phyloP scores from a whole-genome alignment of 2,329 filamentous ascomycete genomes.

The Cercospora sesami region DNA sequence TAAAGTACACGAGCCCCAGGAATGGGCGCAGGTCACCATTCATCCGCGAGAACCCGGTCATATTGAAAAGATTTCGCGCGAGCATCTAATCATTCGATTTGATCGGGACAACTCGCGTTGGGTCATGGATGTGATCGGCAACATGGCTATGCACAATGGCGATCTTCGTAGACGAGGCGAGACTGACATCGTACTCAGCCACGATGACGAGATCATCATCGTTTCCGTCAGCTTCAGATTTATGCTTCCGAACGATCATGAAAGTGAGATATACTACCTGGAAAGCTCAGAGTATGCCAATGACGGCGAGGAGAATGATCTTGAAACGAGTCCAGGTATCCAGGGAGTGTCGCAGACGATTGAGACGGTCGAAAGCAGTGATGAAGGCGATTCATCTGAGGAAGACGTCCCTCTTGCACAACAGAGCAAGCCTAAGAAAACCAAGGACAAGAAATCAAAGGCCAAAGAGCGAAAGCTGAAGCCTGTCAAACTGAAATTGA shows the following conservation, averaged over 20 bases:
- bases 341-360: slow-evolving; percentile 51
- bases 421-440: slow-evolving; percentile 14
- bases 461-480: slow-evolving; percentile 22
- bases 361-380: slow-evolving; percentile 51
- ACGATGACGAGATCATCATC: slow-evolving; percentile 69
- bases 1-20: slow-evolving; percentile 30
- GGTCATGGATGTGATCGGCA: slow-evolving; percentile 64
- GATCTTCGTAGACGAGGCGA: slow-evolving; percentile 48
- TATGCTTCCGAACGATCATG: slow-evolving; percentile 66
- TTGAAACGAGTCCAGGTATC: slow-evolving; percentile 17
- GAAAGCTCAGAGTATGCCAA: slow-evolving; percentile 43
- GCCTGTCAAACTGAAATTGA: slow-evolving; percentile 22
- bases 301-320: slow-evolving; percentile 44
- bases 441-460: slow-evolving; percentile 8
- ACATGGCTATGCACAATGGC: slow-evolving; percentile 69
- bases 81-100: slow-evolving; percentile 72
- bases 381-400: slow-evolving; percentile 50
- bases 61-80: slow-evolving; percentile 71
- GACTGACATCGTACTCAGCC: slow-evolving; percentile 57
- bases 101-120: slow-evolving; percentile 64
- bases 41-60: slow-evolving; percentile 51
- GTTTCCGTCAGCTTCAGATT: slow-evolving; percentile 70
- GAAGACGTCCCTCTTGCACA: slow-evolving; percentile 15
- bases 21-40: slow-evolving; percentile 19
- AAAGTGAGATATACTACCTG: slow-evolving; percentile 42